Percentiles rank a stretch among this genome's conserved stretches.
phyloP scores from a whole-genome alignment of 371 early-diverging fungal species.

The Gilbertella persicaria region DNA sequence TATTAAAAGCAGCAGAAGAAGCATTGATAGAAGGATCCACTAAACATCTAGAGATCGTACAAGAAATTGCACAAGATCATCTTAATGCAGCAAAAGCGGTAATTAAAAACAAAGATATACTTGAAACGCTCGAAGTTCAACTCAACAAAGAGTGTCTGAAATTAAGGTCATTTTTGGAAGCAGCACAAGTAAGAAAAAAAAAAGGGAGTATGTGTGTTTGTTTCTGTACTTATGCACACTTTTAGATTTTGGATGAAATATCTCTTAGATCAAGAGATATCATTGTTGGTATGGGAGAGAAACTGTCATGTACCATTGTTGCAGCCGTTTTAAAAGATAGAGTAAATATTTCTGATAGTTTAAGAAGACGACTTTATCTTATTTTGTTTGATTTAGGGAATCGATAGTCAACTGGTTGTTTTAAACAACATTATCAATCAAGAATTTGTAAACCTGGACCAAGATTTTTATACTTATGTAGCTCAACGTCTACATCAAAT shows the following conservation, averaged over 20 bases:
- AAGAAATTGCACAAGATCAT: slow-evolving; percentile 85
- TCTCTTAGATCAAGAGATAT: slow-evolving; percentile 95
- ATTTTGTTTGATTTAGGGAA: slow-evolving; percentile 49
- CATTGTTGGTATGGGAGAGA: slow-evolving; percentile 95
- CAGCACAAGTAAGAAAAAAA: slow-evolving; percentile 75
- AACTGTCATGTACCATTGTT: slow-evolving; percentile 86
- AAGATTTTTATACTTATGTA: slow-evolving; percentile 90
- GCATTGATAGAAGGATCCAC: slow-evolving; percentile 63
- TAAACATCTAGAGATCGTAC: slow-evolving; percentile 74
- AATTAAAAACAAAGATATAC: slow-evolving; percentile 54
- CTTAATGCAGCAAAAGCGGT: slow-evolving; percentile 67
- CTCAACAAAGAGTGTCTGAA: slow-evolving; percentile 77
- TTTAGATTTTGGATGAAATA: slow-evolving; percentile 93
- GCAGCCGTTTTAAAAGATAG: slow-evolving; percentile 76
- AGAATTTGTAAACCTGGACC: slow-evolving; percentile 75
- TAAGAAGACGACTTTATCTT: neutral
- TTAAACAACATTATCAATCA: slow-evolving; percentile 83
- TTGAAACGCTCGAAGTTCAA: slow-evolving; percentile 51
- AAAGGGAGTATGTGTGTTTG: neutral
- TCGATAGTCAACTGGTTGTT: slow-evolving; percentile 81
- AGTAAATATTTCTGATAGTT: slow-evolving; percentile 17
- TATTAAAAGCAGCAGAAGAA: slow-evolving; percentile 72
- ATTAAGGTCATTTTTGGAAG: slow-evolving; percentile 84
- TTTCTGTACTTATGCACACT: neutral
- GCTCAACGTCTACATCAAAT: slow-evolving; percentile 64